These are phyloP conservation scores for Cetradonia linearis DNA, from an alignment of 495 filamentous ascomycete species.

Conservation along the genomic window DNA sequence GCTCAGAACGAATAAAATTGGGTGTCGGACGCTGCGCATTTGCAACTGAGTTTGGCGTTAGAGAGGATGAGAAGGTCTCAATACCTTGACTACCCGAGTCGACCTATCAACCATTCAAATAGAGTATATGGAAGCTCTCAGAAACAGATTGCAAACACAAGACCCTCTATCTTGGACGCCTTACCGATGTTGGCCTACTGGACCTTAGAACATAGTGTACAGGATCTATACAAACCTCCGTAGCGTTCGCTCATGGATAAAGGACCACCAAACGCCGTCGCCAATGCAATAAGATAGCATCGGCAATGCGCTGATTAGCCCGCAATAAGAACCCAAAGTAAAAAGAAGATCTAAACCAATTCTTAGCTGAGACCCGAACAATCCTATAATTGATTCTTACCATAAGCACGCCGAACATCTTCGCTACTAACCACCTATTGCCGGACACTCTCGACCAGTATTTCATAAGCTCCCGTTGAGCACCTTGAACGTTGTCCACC, in stretches of 20 bases:
- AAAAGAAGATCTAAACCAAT: conserved; percentile 24
- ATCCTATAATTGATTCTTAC: conserved; percentile 30
- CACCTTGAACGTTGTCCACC: conserved; percentile 93
- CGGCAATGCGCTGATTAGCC: conserved; percentile 19
- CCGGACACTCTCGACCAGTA: conserved; percentile 91
- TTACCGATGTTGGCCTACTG: background rate
- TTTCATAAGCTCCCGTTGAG: conserved; percentile 84
- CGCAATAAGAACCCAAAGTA: conserved; percentile 33
- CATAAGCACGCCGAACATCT: conserved; percentile 94
- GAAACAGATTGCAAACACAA: too few relatives aligned
- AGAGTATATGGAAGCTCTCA: background rate
- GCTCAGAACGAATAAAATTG: too few relatives aligned
- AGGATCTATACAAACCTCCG: conserved; percentile 10
- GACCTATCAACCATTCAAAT: background rate
- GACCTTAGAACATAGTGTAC: background rate
- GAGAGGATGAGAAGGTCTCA: too few relatives aligned
- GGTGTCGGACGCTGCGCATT: too few relatives aligned
- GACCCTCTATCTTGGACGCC: background rate
- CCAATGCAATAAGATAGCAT: background rate
- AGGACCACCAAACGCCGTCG: conserved; percentile 11
- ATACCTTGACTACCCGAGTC: too few relatives aligned
- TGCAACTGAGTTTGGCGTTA: too few relatives aligned
- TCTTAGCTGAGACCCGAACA: background rate
- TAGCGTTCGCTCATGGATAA: background rate
- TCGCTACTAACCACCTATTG: conserved; percentile 93